Base-by-base conservation (phyloP, 768 basidiomycete species). In the Phlebiopsis gigantea region DNA sequence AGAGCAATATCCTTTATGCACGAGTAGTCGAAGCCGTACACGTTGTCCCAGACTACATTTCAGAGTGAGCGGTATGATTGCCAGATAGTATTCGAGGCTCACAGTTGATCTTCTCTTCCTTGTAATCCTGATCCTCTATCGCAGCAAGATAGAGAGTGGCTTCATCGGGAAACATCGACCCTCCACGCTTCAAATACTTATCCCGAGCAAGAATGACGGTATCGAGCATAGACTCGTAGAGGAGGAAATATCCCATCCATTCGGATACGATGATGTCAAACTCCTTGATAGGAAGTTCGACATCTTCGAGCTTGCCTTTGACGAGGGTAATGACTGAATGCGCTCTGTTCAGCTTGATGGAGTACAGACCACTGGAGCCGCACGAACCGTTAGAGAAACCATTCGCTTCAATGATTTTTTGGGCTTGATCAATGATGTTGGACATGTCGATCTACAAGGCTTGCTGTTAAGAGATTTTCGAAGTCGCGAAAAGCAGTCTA, bases 21-120 rank as follows among this genome's bases (percentile, higher is more conserved):
- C 41, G 94, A 97, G 73, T 92, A 99, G 73, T 99, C 95, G 73
- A 99, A 98, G 24, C 97, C 97, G 72, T 99, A 99, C 21, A 99
- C 97, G 65, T 98, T 94, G 67, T 98, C 94, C 97, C 97, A 99
- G 79, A 96, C 96, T 98, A 64, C 43, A n/a, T 12, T 12, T 21
- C n/a, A 41, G 14, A 17, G 17, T 49, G 4, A 45, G 51, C 29
- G 21, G 4, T 1, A 31, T 44, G 8, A 42, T 31, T 42, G 19
- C 30, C 31, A 12, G 19, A 4, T 31, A 25, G 46, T 10, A 41
- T 45, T 49, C 28, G 10, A 24, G 4, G 81, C 90, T 69, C 69
- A 98, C 96, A 99, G 73, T 95, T 95, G 69, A 99, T 99, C 73
- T 99, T 99, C 73, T 98, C 96, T 62, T 98, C 95, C 74, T 98